phyloP scores from a whole-genome alignment of 768 basidiomycete species.

The Termitomyces sp. region DNA sequence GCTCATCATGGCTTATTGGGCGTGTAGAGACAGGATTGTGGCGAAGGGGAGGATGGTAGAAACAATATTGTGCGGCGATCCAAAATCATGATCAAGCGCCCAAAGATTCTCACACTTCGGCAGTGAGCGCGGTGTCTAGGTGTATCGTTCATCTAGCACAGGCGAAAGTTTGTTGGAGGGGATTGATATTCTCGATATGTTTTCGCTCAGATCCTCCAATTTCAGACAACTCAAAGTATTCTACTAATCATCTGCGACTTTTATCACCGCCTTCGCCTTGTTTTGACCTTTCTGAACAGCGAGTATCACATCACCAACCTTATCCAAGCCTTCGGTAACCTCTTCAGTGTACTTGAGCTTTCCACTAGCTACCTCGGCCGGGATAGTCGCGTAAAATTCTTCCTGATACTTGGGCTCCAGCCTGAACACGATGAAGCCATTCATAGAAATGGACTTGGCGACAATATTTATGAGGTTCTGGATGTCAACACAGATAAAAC shows the following conservation, averaged over 20 bases:
- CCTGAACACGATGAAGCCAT: constrained; percentile 35
- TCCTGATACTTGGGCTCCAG: constrained; percentile 33
- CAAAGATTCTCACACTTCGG: constrained; percentile 7
- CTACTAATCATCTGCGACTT: constrained; percentile 24
- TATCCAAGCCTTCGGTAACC: constrained; percentile 41
- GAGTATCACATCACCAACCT: constrained; percentile 35
- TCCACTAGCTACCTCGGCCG: constrained; percentile 39
- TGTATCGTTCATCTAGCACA: neutral
- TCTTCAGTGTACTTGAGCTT: constrained; percentile 48
- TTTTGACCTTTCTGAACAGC: constrained; percentile 27
- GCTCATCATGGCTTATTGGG: constrained; percentile 2
- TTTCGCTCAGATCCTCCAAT: no score
- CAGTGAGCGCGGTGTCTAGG: neutral
- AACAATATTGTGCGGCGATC: neutral
- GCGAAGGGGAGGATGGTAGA: no score
- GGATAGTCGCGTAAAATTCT: constrained; percentile 41
- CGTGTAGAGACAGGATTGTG: neutral
- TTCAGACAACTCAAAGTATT: neutral
- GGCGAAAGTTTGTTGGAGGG: neutral
- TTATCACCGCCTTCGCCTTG: constrained; percentile 26
- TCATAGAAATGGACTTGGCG: constrained; percentile 37
- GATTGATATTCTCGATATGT: neutral
- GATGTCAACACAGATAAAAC: neutral
- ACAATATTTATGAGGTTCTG: constrained; percentile 41
- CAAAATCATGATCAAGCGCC: constrained; percentile 3